These are phyloP conservation scores for Blakeslea trispora DNA, from an alignment of 371 early-diverging fungal genomes.

Conservation along the genomic window DNA sequence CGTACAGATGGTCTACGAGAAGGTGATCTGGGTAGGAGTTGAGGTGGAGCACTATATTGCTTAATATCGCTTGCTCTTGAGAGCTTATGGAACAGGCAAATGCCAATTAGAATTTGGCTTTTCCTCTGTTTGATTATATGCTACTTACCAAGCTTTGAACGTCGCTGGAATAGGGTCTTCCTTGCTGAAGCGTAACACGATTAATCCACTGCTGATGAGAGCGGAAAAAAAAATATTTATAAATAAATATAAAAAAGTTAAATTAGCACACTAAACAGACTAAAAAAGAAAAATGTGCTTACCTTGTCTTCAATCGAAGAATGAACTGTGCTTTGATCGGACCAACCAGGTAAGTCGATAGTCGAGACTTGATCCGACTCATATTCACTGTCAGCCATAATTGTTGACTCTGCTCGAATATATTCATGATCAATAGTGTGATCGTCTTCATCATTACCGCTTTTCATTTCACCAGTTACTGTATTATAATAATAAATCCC, in stretches of 20 bases:
- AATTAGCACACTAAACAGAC: not conserved
- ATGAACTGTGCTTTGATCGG: constrained; percentile 17
- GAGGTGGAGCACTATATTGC: constrained; percentile 6
- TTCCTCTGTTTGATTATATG: not conserved
- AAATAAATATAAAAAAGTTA: no score
- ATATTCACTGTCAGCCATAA: constrained; percentile 9
- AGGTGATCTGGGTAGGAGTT: constrained; percentile 19
- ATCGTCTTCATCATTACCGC: constrained; percentile 6
- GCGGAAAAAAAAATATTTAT: not conserved
- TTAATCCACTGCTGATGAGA: constrained; percentile 53
- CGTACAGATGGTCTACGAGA: constrained; percentile 24
- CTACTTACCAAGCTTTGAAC: constrained; percentile 16
- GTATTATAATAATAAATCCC: constrained; percentile 49
- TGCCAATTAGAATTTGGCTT: no score
- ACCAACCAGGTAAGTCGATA: constrained; percentile 15
- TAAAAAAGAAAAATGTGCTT: no score
- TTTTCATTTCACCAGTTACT: constrained; percentile 46
- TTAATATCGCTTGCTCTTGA: not conserved
- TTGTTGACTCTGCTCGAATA: not conserved
- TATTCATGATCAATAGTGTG: not conserved
- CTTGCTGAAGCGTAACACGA: constrained; percentile 59
- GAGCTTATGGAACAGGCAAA: not conserved
- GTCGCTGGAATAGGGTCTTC: constrained; percentile 47
- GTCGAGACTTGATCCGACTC: constrained; percentile 11
- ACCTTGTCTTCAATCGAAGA: constrained; percentile 13